Evolutionary conservation across 2,329 filamentous ascomycete genomes (phyloP).

Genomic region (Eurotiales sp.): DNA sequence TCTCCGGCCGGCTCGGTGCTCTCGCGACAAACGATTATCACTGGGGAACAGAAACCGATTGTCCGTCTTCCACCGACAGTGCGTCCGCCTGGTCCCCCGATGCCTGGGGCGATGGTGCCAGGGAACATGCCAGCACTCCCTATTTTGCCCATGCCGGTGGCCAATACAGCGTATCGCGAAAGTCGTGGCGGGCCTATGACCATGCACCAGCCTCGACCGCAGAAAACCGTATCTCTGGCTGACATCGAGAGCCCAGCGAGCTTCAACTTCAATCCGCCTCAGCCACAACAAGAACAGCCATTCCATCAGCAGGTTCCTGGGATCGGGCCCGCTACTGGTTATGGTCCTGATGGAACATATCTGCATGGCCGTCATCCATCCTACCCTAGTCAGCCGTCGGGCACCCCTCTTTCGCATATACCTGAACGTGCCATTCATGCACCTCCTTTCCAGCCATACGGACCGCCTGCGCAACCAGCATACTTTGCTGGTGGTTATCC

Average conservation of each 20-base stretch:
- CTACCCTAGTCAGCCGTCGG: conserved; percentile 67
- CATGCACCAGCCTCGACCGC: conserved; percentile 92
- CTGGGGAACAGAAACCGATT: conserved; percentile 65
- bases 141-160: conserved; percentile 45
- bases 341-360: conserved; percentile 51
- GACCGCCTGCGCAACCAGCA: conserved; percentile 52
- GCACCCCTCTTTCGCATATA: conserved; percentile 84
- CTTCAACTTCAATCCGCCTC: conserved; percentile 56
- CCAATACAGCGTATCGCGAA: conserved; percentile 56
- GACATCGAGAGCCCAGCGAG: conserved; percentile 82
- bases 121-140: conserved; percentile 17
- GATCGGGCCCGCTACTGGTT: conserved; percentile 60
- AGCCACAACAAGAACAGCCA: conserved; percentile 70
- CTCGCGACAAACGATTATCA: conserved; percentile 59
- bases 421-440: conserved; percentile 90
- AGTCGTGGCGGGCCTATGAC: conserved; percentile 60
- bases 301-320: conserved; percentile 93
- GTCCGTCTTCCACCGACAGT: conserved; percentile 73
- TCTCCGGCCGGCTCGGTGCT: conserved; percentile 78
- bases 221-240: conserved; percentile 89
- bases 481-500: conserved; percentile 59
- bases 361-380: conserved; percentile 65
- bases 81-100: conserved; percentile 26
- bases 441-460: conserved; percentile 77
- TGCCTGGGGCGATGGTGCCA: conserved; percentile 18